Conservation (phyloP, 2,329 filamentous ascomycete species). For the Trichothecium sympodiale region DNA sequence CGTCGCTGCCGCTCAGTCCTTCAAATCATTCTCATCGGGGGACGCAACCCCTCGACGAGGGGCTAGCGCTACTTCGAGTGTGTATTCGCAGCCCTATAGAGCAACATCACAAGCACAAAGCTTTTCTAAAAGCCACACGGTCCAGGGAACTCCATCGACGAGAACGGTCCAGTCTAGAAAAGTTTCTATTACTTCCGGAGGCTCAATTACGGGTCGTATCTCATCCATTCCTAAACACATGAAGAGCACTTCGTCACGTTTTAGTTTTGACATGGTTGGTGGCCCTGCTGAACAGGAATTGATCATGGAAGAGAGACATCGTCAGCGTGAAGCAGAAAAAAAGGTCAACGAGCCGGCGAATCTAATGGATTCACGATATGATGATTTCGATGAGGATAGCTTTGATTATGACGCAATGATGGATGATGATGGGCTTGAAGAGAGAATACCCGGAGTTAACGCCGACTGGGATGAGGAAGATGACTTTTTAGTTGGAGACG, state of each 20-base stretch:
- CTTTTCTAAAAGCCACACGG: background rate
- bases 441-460: conserved; percentile 52
- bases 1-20: no score
- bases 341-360: conserved; percentile 28
- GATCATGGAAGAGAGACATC: conserved; percentile 61
- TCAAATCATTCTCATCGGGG: no score
- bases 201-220: conserved; percentile 31
- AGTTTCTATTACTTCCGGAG: conserved; percentile 34
- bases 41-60: no score
- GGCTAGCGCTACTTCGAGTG: no score
- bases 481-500: conserved; percentile 15
- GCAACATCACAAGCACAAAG: conserved; percentile 1
- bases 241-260: conserved; percentile 68
- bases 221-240: conserved; percentile 50
- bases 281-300: conserved; percentile 53
- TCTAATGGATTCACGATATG: conserved; percentile 40
- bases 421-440: conserved; percentile 54
- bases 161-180: conserved; percentile 36
- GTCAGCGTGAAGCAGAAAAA: conserved; percentile 54
- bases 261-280: conserved; percentile 73
- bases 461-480: conserved; percentile 34
- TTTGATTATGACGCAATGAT: conserved; percentile 55
- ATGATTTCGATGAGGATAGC: conserved; percentile 50
- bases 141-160: conserved; percentile 10
- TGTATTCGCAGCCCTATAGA: conserved; percentile 1